Base-by-base conservation (phyloP, 2,329 filamentous ascomycete genomes). In the Hypoxylon sp. region DNA sequence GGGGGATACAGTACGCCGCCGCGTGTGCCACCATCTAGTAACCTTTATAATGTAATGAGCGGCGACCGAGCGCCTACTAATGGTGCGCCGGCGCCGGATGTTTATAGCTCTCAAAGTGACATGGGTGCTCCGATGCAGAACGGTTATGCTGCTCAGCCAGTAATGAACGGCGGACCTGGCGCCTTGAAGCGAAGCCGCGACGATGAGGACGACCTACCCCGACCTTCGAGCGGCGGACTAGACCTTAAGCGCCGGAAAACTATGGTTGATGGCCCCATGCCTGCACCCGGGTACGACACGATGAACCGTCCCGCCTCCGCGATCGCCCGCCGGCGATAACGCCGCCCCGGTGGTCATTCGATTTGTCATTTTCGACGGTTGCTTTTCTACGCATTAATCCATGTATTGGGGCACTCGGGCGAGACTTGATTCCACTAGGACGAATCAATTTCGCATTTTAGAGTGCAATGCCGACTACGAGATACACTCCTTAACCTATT, bases 31-130 rank as follows among this genome's bases (percentile, higher is more conserved):
- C 85, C 89, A 66, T 90, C 92, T 0, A 94, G 93, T 83, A 97
- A 90, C 77, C 84, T 97, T 55, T 97, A 97, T 85, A 97, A 90
- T 79, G 91, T 97, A 69, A 94, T 97, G 83, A 94, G 91, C 78
- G 93, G 93, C 77, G 92, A 93, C 66, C 88, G 93, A 27, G 88
- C 85, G 31, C 80, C 88, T 10, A 83, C 87, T 17, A 93, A 93
- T 72, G 91, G 91, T n/a, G 86, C 85, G 31, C 80, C 88, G 11
- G 82, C 86, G 19, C 86, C 86, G 54, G 93, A 97, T 72, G 87
- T 90, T 6, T 97, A 97, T 77, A 87, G 88, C 35, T 86, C 89
- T 15, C 86, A 92, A 24, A 82, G 86, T 4, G 90, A 92, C 73
- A 83, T 90, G 79, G 79, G 80, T 44, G 81, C 79, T 67, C 79